Base-by-base conservation (phyloP, 805 yeast species). In the Starmerella vitae region DNA sequence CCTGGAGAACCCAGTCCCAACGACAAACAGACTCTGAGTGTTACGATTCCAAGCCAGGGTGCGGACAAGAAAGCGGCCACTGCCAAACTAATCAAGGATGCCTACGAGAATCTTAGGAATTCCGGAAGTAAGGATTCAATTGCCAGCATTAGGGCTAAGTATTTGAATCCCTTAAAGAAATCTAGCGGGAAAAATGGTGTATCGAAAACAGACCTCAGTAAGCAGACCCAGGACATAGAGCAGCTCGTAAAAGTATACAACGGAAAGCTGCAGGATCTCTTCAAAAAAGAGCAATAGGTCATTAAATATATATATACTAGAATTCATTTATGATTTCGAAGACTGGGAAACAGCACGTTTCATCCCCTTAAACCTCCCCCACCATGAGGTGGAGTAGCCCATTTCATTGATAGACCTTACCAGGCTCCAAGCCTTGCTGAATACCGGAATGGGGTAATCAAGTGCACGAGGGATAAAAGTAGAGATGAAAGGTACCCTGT, bases 391-490 rank as follows among this genome's bases (percentile, higher is more conserved):
- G 10, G 58, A 69, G 48, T 91, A 91, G 20, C 94, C 93, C 19
- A 86, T 88, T 30, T 71, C 69, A 54, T 85, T 86, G 58, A 91
- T 69, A 26, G 82, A 76, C 42, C 70, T 70, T 4, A 91, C 91
- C 62, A 91, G 81, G 15, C 67, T 68, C 96, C 97, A 88, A 1
- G 97, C 95, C 49, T 70, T 78, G 49, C 73, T 70, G 46, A 77
- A 81, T 49, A 78, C 77, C 24, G 71, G 68, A 47, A 91, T 81
- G 1, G 99, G 99, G 55, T 91, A 91, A 58, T 91, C 97, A 36
- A 91, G 63, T 2, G 88, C 84, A 28, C 74, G 72, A 2, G 99
- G 99, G 29, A 91, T 85, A 1, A 93, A 81, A 5, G 85, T 74
- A 15, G 54, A 45, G 12, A 91, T 67, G 49, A 83, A 72, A 19